Evolutionary conservation across 768 basidiomycete genomes (phyloP).

Genomic region (Termitomyces sp.): DNA sequence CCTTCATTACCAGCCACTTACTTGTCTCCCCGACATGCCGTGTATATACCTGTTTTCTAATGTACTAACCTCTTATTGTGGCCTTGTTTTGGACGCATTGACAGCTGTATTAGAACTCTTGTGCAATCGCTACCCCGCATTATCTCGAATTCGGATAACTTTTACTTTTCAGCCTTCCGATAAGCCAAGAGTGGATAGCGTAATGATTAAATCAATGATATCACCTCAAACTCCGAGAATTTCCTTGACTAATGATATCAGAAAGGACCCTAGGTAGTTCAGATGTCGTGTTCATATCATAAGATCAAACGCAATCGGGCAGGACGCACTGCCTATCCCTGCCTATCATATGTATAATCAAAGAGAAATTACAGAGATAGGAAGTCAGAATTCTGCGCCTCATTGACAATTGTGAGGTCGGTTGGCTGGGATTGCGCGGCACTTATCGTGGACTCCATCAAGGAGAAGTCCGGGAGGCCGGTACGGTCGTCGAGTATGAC

Average conservation of each 20-base stretch:
- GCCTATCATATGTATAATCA: neutral
- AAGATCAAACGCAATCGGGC: neutral
- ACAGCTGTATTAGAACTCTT: neutral
- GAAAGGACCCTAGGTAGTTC: neutral
- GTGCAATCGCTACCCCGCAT: neutral
- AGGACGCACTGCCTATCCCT: neutral
- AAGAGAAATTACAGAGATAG: neutral
- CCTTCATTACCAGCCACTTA: neutral
- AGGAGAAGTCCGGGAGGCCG: conserved; percentile 3
- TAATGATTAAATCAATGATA: neutral
- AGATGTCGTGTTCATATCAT: neutral
- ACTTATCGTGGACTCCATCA: neutral
- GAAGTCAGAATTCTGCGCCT: neutral
- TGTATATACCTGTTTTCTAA: neutral
- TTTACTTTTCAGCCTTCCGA: neutral
- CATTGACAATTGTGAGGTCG: neutral
- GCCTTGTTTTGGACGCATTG: neutral
- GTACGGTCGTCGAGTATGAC: neutral
- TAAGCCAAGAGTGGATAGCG: neutral
- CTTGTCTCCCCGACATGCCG: neutral
- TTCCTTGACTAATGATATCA: neutral
- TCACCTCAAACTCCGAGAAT: neutral
- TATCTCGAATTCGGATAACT: neutral
- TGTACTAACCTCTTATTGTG: neutral
- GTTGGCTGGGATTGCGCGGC: neutral